A percentile compares a stretch with the other conserved stretches of the same genome.
Conservation (phyloP, 306 rosid genomes). For the Pterocarpus santalinus region DNA sequence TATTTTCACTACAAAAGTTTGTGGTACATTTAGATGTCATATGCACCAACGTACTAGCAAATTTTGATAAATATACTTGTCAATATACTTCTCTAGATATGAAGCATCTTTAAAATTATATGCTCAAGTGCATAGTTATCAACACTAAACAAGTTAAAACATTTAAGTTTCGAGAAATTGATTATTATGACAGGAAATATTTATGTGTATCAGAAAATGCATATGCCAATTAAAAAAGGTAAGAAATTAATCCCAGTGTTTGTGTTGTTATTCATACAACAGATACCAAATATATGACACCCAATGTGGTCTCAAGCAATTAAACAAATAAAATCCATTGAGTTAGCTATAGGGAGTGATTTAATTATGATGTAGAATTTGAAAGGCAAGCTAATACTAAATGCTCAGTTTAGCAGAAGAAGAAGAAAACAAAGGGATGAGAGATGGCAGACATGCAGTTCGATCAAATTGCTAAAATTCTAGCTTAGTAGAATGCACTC, state of each 20-base stretch:
- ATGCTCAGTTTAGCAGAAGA: neutral
- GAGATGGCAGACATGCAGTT: neutral
- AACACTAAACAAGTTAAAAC: neutral
- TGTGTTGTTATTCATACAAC: neutral
- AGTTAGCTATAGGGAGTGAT: neutral
- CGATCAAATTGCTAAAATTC: conserved; percentile 28
- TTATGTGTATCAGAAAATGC: neutral
- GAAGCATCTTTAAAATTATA: conserved; percentile 11
- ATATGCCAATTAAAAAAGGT: neutral
- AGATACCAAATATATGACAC: neutral
- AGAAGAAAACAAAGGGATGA: conserved; percentile 8
- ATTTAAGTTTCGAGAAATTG: conserved; percentile 11
- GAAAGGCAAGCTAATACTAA: conserved; percentile 8
- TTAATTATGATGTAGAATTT: conserved; percentile 1
- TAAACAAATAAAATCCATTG: conserved; percentile 14
- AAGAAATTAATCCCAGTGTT: neutral
- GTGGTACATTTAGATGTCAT: neutral
- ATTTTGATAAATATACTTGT: neutral
- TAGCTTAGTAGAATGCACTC: neutral
- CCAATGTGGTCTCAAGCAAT: neutral
- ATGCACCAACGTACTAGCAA: neutral
- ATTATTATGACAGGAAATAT: conserved; percentile 12
- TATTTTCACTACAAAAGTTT: neutral
- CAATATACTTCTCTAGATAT: neutral
- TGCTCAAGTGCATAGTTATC: neutral